phyloP scores from a whole-genome alignment of 2,329 filamentous ascomycete genomes.

The Botrytis paeoniae region DNA sequence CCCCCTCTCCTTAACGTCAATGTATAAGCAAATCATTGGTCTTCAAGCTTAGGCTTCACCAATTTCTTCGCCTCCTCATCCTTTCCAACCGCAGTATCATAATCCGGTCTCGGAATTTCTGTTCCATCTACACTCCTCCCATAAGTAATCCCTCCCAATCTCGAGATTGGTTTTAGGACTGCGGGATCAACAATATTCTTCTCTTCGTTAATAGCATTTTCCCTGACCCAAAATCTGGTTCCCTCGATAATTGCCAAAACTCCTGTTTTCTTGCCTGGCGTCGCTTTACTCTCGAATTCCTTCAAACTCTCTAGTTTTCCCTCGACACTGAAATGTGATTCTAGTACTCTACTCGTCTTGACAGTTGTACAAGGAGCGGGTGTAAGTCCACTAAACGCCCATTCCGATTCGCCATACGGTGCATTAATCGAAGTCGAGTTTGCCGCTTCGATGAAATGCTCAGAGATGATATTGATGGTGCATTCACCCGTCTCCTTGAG shows the following conservation, averaged over 20 bases:
- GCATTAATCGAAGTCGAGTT: slow-evolving; percentile 78
- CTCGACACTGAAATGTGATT: slow-evolving; percentile 82
- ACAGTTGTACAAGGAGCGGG: slow-evolving; percentile 65
- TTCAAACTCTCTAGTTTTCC: slow-evolving; percentile 69
- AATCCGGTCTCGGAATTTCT: slow-evolving; percentile 66
- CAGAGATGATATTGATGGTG: slow-evolving; percentile 82
- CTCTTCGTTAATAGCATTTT: slow-evolving; percentile 82
- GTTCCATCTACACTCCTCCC: slow-evolving; percentile 65
- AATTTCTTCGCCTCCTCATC: slow-evolving; percentile 57
- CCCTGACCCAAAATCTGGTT: slow-evolving; percentile 81
- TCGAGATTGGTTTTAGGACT: slow-evolving; percentile 71
- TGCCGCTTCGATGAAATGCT: slow-evolving; percentile 82
- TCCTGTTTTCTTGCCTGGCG: slow-evolving; percentile 70
- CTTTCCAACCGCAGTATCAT: slow-evolving; percentile 41
- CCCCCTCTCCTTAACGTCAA: background rate
- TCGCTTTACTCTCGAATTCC: slow-evolving; percentile 73
- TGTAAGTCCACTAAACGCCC: slow-evolving; percentile 73
- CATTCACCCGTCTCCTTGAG: slow-evolving; percentile 70
- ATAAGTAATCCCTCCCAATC: slow-evolving; percentile 86
- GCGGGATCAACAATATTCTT: slow-evolving; percentile 69
- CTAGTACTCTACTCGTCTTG: slow-evolving; percentile 68
- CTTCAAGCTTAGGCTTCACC: slow-evolving; percentile 46
- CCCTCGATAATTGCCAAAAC: slow-evolving; percentile 79
- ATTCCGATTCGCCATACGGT: slow-evolving; percentile 74
- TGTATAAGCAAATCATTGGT: slow-evolving; percentile 36